A percentile compares a stretch with the other conserved stretches of the same genome.
These are phyloP conservation scores for Vinca major DNA, from an alignment of 305 asterid genomes.

Conservation along the genomic window DNA sequence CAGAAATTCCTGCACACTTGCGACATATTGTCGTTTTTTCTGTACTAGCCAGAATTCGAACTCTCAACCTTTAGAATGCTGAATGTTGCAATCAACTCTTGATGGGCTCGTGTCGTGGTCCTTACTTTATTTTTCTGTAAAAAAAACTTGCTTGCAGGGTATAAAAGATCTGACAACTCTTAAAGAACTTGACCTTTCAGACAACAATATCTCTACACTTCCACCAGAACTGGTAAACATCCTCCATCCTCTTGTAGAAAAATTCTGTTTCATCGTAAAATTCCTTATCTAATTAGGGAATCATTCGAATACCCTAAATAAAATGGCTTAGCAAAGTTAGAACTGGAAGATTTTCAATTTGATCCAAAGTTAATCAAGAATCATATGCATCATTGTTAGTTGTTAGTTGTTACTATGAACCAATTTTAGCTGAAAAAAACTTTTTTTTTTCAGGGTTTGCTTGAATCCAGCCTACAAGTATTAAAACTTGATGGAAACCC, in stretches of 20 bases:
- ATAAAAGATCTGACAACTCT: slow-evolving; percentile 63
- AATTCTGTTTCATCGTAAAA: background rate
- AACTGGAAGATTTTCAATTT: background rate
- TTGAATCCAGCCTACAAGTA: slow-evolving; percentile 75
- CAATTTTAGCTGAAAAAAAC: background rate
- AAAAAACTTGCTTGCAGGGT: slow-evolving; percentile 35
- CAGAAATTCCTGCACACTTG: no score
- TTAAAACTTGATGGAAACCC: slow-evolving; percentile 85
- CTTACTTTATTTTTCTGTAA: background rate
- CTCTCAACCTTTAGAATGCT: no score
- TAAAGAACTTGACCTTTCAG: slow-evolving; percentile 68
- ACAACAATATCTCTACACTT: slow-evolving; percentile 70
- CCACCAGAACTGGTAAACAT: slow-evolving; percentile 70
- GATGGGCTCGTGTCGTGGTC: background rate
- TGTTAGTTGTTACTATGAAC: background rate
- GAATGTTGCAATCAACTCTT: background rate
- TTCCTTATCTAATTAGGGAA: background rate
- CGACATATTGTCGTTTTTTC: no score
- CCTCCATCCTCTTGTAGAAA: background rate
- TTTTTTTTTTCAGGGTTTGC: slow-evolving; percentile 59
- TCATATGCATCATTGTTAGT: background rate
- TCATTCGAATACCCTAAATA: background rate
- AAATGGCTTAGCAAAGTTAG: background rate
- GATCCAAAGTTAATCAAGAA: background rate
- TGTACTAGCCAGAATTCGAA: no score